phyloP scores from a whole-genome alignment of 2,329 filamentous ascomycete genomes.

The Nannizziopsis arthrosporioides region DNA sequence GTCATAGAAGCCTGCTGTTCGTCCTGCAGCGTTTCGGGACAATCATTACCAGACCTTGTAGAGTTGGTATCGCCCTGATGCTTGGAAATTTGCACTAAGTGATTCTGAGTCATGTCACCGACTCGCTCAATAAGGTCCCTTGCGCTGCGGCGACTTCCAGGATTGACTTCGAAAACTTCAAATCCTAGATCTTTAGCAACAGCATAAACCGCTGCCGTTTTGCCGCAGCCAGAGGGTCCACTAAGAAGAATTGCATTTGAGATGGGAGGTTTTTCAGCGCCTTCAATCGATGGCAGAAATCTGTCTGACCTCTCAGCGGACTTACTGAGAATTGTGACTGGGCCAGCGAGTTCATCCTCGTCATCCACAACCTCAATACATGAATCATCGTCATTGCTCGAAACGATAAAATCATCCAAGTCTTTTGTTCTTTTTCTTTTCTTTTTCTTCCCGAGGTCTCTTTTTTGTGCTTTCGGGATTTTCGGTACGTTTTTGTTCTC shows the following conservation, averaged over 20 bases:
- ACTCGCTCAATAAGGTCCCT: conserved; percentile 85
- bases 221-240: conserved; percentile 80
- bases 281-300: conserved; percentile 15
- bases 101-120: conserved; percentile 93
- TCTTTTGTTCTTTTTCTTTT: conserved; percentile 46
- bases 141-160: conserved; percentile 69
- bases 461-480: conserved; percentile 11
- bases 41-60: background rate
- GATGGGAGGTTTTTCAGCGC: conserved; percentile 37
- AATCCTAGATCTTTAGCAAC: conserved; percentile 85
- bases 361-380: conserved; percentile 55
- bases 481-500: conserved; percentile 21
- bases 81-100: conserved; percentile 56
- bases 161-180: conserved; percentile 89
- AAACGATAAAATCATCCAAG: conserved; percentile 67
- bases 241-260: conserved; percentile 72
- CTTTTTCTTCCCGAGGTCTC: conserved; percentile 16
- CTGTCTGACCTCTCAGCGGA: conserved; percentile 34
- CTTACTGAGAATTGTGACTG: conserved; percentile 27
- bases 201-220: conserved; percentile 84
- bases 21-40: conserved; percentile 38
- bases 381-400: conserved; percentile 61
- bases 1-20: conserved; percentile 69
- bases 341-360: conserved; percentile 32
- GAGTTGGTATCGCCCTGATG: conserved; percentile 21